Base-by-base conservation (phyloP, 768 basidiomycete genomes). In the Collybiopsis confluens region DNA sequence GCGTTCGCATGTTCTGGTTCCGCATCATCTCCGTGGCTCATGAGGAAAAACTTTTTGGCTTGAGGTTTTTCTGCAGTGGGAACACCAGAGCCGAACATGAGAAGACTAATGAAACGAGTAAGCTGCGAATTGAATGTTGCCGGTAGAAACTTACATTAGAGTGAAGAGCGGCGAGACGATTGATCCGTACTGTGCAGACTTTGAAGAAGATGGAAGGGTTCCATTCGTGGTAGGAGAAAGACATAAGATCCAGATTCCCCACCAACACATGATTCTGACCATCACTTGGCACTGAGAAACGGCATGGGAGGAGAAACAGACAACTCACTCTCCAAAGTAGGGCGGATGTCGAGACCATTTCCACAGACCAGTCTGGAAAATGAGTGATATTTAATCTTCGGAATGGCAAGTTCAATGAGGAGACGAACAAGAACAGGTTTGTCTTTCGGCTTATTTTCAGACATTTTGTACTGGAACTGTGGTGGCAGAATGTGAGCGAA, bases 41-140 rank as follows among this genome's bases (percentile, higher is more conserved):
- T 69, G 28, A 82, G 67, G 66, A 76, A 86, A 62, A 76, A 85
- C 56, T 73, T 73, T 61, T 79, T 78, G 0, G 83, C 84, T 37
- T 78, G 76, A 2, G 83, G 83, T 64, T 84, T 85, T 64, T 86
- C 85, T 4, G 83, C 83, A 0, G 82, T 81, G 0, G 85, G 86
- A n/a, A 89, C 61, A 8, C 86, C 87, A 10, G 83, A 84, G 4
- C 72, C 81, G 67, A 86, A 87, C 70, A 89, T 75, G 16, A 85
- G 71, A 2, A 85, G 60, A 26, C 82, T 82, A 48, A 9, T 11
- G 15, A 43, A 16, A 8, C 46, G 8, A 38, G 24, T 50, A 16
- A 40, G 23, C 18, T 20, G 28, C 10, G 38, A 20, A 43, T n/a
- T 4, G 44, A 23, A 13, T 41, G 10, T 0, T 33, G 23, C 11